Evolutionary conservation across 2,329 filamentous ascomycete species (phyloP), one percentile per base, ranked within the genome.

Genomic region (Monilinia fructicola): DNA sequence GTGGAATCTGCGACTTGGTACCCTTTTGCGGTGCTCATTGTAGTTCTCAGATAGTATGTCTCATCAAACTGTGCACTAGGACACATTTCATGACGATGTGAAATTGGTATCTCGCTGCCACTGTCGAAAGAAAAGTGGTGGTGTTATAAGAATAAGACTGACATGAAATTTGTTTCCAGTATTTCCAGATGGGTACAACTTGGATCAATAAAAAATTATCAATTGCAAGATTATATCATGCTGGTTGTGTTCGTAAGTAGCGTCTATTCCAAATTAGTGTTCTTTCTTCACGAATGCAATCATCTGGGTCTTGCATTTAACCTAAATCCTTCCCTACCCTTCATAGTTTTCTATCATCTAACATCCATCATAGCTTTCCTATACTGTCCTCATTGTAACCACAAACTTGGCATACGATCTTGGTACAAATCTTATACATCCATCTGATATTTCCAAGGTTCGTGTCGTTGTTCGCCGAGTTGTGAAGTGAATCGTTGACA

Each of bases 391-490:
- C 16, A 82, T 86, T 66, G 77, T 83, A 31, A 76, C 78, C 10
- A 80, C 88, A 72, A 87, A 87, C 68, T 81, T 87, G 58, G 78
- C 85, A 26, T 78, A 80, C 2, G 78, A 80, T 44, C 84, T 83
- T n/a, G 83, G 81, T 18, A 87, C 83, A 53, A 89, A 89, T 71
- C 78, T 88, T 23, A 85, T 88, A 76, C 78, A 83, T 23, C 79
- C 81, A 0, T 76, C 80, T 21, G 78, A 85, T 38, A 74, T 77
- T 0, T 72, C 75, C 0, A 68, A 74, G 4, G 63, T 65, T 44
- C 40, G 63, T 59, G 18, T 59, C 23, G 3, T 58, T 6, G 26
- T 48, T 23, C 35, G 31, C 18, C 42, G 40, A 42, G 26, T 21
- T 46, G 11, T 31, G 4, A 31, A n/a, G 16, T 53, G n/a, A 18